Evolutionary conservation across 805 yeast genomes (phyloP), one percentile per base, ranked within the genome.

Genomic region (Saccharomycopsis malanga): DNA sequence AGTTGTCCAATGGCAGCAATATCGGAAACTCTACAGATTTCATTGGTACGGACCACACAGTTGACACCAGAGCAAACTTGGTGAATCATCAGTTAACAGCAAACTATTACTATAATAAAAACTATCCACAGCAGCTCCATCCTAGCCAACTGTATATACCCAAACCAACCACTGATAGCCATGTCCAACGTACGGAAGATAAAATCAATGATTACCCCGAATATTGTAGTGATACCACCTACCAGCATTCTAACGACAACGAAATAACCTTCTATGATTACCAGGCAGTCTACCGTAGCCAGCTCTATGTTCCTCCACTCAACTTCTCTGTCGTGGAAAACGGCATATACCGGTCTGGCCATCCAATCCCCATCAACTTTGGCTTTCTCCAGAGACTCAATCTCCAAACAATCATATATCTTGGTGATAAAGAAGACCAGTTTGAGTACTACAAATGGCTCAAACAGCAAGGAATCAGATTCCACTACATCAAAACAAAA

Each of bases 311-410:
- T 1, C 98, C 98, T 3, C 98, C 98, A 0, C 71, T 93, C 55
- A 89, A 87, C 63, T 91, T 91, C 58, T 77, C 95, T 0, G 76
- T 87, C 20, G 96, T 93, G 2, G 96, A 86, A 50, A 88, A 87
- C 48, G 81, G 85, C 4, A 77, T 91, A 10, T 91, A 89, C 62
- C 68, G 98, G 17, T 82, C 94, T 1, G 98, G 98, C 1, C 95
- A 89, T 59, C 98, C 98, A 1, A 85, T 87, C 69, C 84, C 87
- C 0, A 74, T 80, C 53, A 91, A 88, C 65, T 87, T 79, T 58
- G 77, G 82, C n/a, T 93, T 87, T 56, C 70, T 91, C 20, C 73
- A 74, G 55, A 81, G 79, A 24, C 65, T 93, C 42, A 70, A 78
- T 29, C 64, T 91, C 50, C 78, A 77, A 56, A 88, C 97, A 0